A percentile compares a stretch with the other conserved stretches of the same genome.
Conservation (phyloP, 495 filamentous ascomycete species). For the Choiromyces venosus region DNA sequence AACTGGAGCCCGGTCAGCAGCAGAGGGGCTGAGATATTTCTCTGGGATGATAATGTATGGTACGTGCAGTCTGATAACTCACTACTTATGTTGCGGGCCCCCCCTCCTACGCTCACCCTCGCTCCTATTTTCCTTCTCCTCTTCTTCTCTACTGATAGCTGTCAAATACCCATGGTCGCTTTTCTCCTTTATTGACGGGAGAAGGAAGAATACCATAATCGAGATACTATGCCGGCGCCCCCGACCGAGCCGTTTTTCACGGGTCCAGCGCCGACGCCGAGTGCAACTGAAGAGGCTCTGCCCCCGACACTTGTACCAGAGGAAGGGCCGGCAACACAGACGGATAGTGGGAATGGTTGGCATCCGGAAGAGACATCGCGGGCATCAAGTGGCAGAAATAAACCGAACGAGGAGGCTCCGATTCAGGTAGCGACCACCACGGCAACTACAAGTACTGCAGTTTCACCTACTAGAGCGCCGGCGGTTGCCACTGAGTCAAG, state of each 20-base stretch:
- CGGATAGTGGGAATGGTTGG: neutral
- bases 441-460: neutral
- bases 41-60: neutral
- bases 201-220: neutral
- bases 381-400: neutral
- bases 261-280: neutral
- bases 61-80: neutral
- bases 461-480: neutral
- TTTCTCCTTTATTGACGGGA: neutral
- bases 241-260: neutral
- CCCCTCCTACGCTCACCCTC: neutral
- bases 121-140: neutral
- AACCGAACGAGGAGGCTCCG: neutral
- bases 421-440: neutral
- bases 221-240: neutral
- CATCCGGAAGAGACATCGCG: neutral
- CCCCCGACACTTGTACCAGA: neutral
- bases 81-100: neutral
- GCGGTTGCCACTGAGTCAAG: neutral
- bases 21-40: neutral
- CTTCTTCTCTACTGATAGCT: neutral
- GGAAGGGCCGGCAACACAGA: neutral
- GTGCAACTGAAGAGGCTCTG: neutral
- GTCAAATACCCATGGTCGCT: neutral
- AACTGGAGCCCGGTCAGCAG: neutral